Evolutionary conservation across 2,329 filamentous ascomycete species (phyloP).

Genomic region (Scolecobasidium constrictum): DNA sequence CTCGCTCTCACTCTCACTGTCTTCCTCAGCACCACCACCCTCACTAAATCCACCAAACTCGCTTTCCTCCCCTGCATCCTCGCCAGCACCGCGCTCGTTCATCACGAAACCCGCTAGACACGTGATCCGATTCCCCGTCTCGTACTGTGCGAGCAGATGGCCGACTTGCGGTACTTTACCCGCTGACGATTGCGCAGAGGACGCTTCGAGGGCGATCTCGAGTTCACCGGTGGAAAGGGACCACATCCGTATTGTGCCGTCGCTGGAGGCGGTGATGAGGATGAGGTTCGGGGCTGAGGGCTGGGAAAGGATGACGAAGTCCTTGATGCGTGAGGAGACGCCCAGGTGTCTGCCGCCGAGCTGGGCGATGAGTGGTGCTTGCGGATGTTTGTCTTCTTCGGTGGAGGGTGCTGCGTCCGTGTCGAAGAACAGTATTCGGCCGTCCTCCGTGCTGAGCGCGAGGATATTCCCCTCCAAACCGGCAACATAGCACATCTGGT

Average conservation of each 20-base stretch:
- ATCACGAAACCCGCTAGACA: slow-evolving; percentile 70
- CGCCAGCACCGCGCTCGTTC: slow-evolving; percentile 50
- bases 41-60: slow-evolving; percentile 17
- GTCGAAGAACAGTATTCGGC: slow-evolving; percentile 72
- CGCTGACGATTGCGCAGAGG: slow-evolving; percentile 9
- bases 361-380: slow-evolving; percentile 53
- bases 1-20: slow-evolving; percentile 5
- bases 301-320: slow-evolving; percentile 58
- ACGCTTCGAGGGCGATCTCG: slow-evolving; percentile 4
- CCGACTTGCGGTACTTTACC: slow-evolving; percentile 42
- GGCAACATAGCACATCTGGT: slow-evolving; percentile 65
- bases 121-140: slow-evolving; percentile 81
- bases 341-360: slow-evolving; percentile 63
- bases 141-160: slow-evolving; percentile 61
- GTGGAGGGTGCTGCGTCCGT: slow-evolving; percentile 33
- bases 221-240: slow-evolving; percentile 33
- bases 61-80: slow-evolving; percentile 38
- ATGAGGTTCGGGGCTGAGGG: slow-evolving; percentile 33
- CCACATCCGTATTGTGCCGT: slow-evolving; percentile 78
- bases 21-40: slow-evolving; percentile 11
- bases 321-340: slow-evolving; percentile 69
- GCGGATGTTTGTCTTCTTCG: slow-evolving; percentile 42
- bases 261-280: slow-evolving; percentile 68
- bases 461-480: slow-evolving; percentile 38
- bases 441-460: slow-evolving; percentile 81